These are phyloP conservation scores for Zygosaccharomyces pseudobailii DNA, from an alignment of 1,139 yeast species.

Conservation along the genomic window DNA sequence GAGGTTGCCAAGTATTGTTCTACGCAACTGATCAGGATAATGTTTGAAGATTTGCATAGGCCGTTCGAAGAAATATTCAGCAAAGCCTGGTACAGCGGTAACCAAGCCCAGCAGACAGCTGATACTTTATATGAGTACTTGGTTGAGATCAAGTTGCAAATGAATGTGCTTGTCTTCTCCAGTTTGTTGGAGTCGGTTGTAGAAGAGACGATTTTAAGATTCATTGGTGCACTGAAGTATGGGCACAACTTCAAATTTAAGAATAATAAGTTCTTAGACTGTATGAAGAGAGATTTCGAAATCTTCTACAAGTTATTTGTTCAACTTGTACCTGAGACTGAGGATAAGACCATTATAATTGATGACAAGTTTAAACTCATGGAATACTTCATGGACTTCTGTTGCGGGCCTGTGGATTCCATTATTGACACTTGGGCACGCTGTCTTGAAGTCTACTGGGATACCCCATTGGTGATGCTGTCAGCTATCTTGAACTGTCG, in stretches of 20 bases:
- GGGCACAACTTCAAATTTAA: constrained; percentile 37
- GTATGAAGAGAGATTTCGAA: constrained; percentile 65
- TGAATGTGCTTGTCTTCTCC: constrained; percentile 48
- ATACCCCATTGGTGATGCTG: constrained; percentile 64
- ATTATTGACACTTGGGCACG: constrained; percentile 56
- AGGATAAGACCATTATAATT: constrained; percentile 34
- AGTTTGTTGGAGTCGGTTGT: constrained; percentile 49
- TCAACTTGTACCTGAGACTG: constrained; percentile 43
- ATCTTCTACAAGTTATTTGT: constrained; percentile 59
- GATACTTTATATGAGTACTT: constrained; percentile 76
- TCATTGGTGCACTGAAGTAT: constrained; percentile 44
- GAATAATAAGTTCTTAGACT: constrained; percentile 46
- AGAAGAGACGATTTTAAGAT: constrained; percentile 45
- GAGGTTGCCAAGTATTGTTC: constrained; percentile 69
- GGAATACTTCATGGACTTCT: constrained; percentile 68
- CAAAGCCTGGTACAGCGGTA: constrained; percentile 47
- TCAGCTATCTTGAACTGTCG: constrained; percentile 43
- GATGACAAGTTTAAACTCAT: constrained; percentile 56
- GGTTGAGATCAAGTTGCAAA: constrained; percentile 50
- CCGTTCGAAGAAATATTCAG: constrained; percentile 47
- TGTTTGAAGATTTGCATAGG: constrained; percentile 61
- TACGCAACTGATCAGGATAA: constrained; percentile 57
- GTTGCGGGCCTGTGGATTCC: constrained; percentile 49
- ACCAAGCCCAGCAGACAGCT: constrained; percentile 52
- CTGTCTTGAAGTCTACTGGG: constrained; percentile 55